These are phyloP conservation scores for Pythium grandisporangium DNA, from an alignment of 352 stramenopile genomes.

Conservation along the genomic window DNA sequence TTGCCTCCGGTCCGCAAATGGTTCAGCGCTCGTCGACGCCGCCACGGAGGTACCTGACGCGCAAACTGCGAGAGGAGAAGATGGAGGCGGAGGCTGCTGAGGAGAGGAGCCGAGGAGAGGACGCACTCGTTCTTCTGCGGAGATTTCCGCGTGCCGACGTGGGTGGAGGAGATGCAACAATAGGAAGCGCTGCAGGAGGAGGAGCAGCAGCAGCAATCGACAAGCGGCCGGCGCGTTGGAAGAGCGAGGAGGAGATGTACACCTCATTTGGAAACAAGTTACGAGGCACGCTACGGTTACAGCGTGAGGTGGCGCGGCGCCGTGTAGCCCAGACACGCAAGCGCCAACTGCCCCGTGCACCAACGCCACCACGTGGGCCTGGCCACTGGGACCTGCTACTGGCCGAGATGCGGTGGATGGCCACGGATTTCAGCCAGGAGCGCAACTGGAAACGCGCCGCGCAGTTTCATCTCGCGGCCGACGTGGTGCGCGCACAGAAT, in stretches of 20 bases:
- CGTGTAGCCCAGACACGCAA: slow-evolving; percentile 38
- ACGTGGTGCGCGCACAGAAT: slow-evolving; percentile 61
- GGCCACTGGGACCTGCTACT: slow-evolving; percentile 92
- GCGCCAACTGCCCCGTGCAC: slow-evolving; percentile 54
- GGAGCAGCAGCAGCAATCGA: too few species aligned
- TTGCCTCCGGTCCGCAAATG: not conserved
- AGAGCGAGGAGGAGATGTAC: slow-evolving; percentile 15
- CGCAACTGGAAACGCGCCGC: slow-evolving; percentile 92
- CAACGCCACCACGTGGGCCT: slow-evolving; percentile 36
- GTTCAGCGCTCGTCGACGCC: slow-evolving; percentile 7
- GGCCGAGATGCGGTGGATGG: slow-evolving; percentile 96
- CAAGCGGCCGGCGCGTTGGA: not conserved
- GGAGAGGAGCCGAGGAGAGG: too few species aligned
- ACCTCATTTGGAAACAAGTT: slow-evolving; percentile 42
- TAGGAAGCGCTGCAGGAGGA: too few species aligned
- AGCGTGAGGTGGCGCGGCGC: slow-evolving; percentile 25
- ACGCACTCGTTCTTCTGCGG: too few species aligned
- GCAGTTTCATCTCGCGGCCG: slow-evolving; percentile 47
- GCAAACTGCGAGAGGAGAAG: slow-evolving; percentile 1
- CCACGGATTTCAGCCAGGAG: slow-evolving; percentile 95
- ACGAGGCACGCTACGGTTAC: slow-evolving; percentile 33
- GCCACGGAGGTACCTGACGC: slow-evolving; percentile 5
- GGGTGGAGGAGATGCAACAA: too few species aligned
- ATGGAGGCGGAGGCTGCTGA: too few species aligned
- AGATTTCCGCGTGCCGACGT: too few species aligned